Evolutionary conservation across 495 filamentous ascomycete species (phyloP).

Genomic region (Penicillium samsonianum): DNA sequence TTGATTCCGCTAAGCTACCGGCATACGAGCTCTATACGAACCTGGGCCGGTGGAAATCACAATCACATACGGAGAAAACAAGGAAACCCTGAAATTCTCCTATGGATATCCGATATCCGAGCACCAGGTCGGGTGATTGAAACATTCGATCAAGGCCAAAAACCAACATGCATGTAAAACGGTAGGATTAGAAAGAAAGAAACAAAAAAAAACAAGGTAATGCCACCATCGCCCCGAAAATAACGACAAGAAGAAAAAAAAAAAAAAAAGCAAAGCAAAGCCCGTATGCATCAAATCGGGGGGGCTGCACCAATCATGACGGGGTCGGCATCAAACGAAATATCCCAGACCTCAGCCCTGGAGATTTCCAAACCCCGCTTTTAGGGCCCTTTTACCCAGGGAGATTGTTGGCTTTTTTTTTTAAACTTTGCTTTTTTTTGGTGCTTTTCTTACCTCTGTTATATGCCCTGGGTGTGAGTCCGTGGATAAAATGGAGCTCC

Average conservation of each 20-base stretch:
- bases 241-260: background rate
- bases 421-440: background rate
- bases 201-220: background rate
- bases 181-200: background rate
- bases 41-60: background rate
- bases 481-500: background rate
- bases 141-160: no score
- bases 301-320: background rate
- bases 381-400: background rate
- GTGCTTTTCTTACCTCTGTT: background rate
- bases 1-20: background rate
- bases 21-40: background rate
- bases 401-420: background rate
- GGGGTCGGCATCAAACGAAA: background rate
- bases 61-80: no score
- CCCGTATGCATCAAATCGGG: background rate
- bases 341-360: slow-evolving; percentile 1
- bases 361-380: slow-evolving; percentile 10
- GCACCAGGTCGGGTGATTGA: slow-evolving; percentile 8
- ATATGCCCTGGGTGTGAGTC: background rate
- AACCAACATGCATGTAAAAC: background rate
- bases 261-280: background rate
- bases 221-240: background rate
- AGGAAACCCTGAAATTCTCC: no score
- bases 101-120: no score